Evolutionary conservation across 2,329 filamentous ascomycete species (phyloP), one percentile per base, ranked within the genome.

Genomic region (Didymella arachidicola): DNA sequence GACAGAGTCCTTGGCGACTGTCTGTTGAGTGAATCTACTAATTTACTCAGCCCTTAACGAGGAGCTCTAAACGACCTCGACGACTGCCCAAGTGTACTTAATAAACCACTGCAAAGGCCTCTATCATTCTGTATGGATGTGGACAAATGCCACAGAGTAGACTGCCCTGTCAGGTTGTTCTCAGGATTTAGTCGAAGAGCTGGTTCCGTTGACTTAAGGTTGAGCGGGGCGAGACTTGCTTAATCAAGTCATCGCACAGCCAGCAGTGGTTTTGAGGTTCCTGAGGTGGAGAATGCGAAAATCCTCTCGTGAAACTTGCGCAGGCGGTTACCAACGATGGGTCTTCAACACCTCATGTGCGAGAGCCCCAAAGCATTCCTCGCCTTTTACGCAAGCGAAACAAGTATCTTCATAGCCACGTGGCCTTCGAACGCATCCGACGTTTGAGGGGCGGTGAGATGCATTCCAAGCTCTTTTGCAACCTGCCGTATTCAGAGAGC

Each of bases 381-480:
- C n/a, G 14, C 41, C n/a, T 22, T 26, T 27, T 18, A 43, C 16
- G 25, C 34, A 41, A 49, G 41, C 26, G 22, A 19, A 1, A 22
- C 25, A 6, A 27, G 34, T 5, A 10, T 19, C 8, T 27, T 27
- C 14, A 30, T 22, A 2, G 18, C 34, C 36, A 39, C 49, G 26
- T 43, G 27, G 30, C 36, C 6, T 18, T 25, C 3, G 19, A 16
- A 12, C 10, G 27, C 54, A 22, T 38, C 18, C 32, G 26, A 26
- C 29, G 10, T 48, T 48, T 3, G 22, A 46, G 19, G 34, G 22
- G 50, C 50, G 50, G 18, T 54, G 32, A 42, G 22, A 6, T 54
- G 22, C 45, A 34, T 59, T 54, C 45, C 56, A 42, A 27, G 41
- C 45, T 59, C 41, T 54, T 53, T 27, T 39, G 45, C 41, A 51